Base-by-base conservation (phyloP, 2,329 filamentous ascomycete species). In the Cryphonectria parasitica region DNA sequence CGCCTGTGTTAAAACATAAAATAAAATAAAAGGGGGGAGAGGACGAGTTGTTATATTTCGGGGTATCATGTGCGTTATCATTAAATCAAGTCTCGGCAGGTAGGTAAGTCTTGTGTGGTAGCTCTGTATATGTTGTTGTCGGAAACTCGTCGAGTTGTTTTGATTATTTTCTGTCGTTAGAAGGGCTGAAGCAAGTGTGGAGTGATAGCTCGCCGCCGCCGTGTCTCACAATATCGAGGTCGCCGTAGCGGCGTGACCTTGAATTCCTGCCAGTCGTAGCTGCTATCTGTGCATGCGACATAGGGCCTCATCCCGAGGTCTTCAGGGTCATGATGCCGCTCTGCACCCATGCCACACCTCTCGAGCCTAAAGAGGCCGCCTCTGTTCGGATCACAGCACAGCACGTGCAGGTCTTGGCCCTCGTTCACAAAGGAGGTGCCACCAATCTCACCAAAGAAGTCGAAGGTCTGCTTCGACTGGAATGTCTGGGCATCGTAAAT, bases 361-460 rank as follows among this genome's bases (percentile, higher is more conserved):
- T 90, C 88, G 62, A 91, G 83, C 76, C 90, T 86, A 75, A 92
- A 79, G 43, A 94, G 78, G 1, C 92, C 92, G 49, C 92, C 92
- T 52, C 92, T 87, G 68, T 84, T 82, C 52, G 79, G 79, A 75
- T 95, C 92, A 64, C 86, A 87, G 75, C 91, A 92, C 13, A 92
- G 86, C 2, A 93, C 83, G 67, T 89, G 86, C n/a, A 95, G 79
- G 69, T 91, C 88, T 68, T 88, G 85, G 0, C 92, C 92, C 64
- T 89, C 89, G 56, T 90, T 88, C 5, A 90, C 83, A 74, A 94
- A 90, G 28, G 85, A 84, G 4, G 92, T 81, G 25, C 92, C 92
- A 10, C 88, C 91, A 71, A 93, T 88, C 76, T 93, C 90, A 49
- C 92, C 92, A 78, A 95, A 94, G 69, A 94, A 86, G 72, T 92